Base-by-base conservation (phyloP, 2,329 filamentous ascomycete species). In the Cryphonectria japonica region DNA sequence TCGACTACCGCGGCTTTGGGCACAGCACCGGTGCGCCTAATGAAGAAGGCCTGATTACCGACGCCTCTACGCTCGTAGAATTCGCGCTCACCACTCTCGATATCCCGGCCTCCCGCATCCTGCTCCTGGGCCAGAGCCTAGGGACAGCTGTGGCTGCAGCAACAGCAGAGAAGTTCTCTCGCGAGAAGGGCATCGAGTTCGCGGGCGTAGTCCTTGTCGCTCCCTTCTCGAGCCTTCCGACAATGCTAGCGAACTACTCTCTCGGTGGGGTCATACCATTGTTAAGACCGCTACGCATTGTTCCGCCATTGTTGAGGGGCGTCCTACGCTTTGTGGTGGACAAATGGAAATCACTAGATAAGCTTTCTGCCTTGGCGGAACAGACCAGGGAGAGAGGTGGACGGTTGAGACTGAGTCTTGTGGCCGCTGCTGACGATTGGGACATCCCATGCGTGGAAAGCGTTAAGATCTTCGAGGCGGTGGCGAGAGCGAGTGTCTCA, bases 1-100 rank as follows among this genome's bases (percentile, higher is more conserved):
- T 97, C 76, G 94, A 97, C 83, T 98, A 98, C 81, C 92, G 95
- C 26, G 95, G 95, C 8, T 98, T 93, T 76, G 95, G 94, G 0
- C 86, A 88, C 54, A 96, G 93, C 11, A 93, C 91, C 0, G 94
- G 95, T n/a, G 83, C 81, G 4, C 95, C 95, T 0, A 91, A 90
- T 0, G 95, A 98, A 82, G 82, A 87, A 50, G 95, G 95, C 0
- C 82, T 98, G 9, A 93, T 97, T 69, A 88, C 88, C 5, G 95
- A 98, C 78, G 93, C 91, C 22, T 84, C 92, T 3, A 85, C 93
- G 0, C 82, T 93, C 3, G 84, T 97, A 3, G 86, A 94, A 72
- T 97, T 92, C 83, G 89, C 92, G 13, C 85, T 94, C 52, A 82
- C 88, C 29, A 83, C 86, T 1, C 88, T 90, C 19, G 83, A 87